phyloP scores from a whole-genome alignment of 441 rosid species.

The Syzygium syzygioides region DNA sequence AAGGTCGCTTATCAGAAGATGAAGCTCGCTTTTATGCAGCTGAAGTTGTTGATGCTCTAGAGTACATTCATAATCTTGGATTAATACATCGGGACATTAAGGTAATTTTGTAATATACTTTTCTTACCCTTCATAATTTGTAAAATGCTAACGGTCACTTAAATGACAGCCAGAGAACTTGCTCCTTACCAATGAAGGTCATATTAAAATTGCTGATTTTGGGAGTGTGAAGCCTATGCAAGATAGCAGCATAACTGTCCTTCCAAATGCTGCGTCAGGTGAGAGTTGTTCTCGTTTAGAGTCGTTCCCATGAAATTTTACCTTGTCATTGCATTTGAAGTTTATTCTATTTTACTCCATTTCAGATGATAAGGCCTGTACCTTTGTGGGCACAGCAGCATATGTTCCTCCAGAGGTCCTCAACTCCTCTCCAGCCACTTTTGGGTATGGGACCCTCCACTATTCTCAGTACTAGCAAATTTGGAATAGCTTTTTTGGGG shows the following conservation, averaged over 20 bases:
- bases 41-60: slow-evolving; percentile 96
- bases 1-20: slow-evolving; percentile 72
- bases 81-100: slow-evolving; percentile 95
- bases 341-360: not conserved
- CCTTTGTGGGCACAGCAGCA: slow-evolving; percentile 99
- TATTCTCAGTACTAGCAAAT: not conserved
- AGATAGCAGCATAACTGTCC: slow-evolving; percentile 83
- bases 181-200: slow-evolving; percentile 78
- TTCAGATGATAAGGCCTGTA: slow-evolving; percentile 92
- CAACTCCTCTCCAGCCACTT: slow-evolving; percentile 96
- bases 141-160: slow-evolving; percentile 22
- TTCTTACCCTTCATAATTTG: slow-evolving; percentile 1
- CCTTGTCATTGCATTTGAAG: not conserved
- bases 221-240: slow-evolving; percentile 99
- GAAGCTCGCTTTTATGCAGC: slow-evolving; percentile 94
- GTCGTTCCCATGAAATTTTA: not conserved
- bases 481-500: not conserved
- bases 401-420: slow-evolving; percentile 99
- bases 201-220: slow-evolving; percentile 96
- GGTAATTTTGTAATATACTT: slow-evolving; percentile 31
- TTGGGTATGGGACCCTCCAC: slow-evolving; percentile 47
- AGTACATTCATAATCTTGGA: slow-evolving; percentile 92
- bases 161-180: slow-evolving; percentile 91
- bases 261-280: slow-evolving; percentile 98
- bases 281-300: slow-evolving; percentile 10